A percentile compares a stretch with the other conserved stretches of the same genome.
phyloP scores from a whole-genome alignment of 2,329 filamentous ascomycete genomes.

The Blastomyces silverae region DNA sequence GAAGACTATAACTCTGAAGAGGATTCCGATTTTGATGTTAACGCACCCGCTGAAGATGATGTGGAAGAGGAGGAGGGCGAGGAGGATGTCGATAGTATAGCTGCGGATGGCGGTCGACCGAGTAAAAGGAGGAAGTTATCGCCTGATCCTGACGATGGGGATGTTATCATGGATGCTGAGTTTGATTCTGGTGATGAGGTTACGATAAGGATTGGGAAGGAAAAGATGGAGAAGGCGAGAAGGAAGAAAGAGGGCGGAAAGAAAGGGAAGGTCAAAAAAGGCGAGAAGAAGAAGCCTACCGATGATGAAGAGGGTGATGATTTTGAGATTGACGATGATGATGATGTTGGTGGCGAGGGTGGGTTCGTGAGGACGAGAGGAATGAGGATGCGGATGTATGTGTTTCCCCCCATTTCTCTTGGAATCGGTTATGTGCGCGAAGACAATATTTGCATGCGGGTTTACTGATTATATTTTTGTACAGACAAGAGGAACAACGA shows the following conservation, averaged over 20 bases:
- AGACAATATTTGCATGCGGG: constrained; percentile 1
- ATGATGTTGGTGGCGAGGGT: constrained; percentile 43
- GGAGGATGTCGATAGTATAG: constrained; percentile 29
- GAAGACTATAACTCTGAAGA: constrained; percentile 40
- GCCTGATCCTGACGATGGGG: constrained; percentile 23
- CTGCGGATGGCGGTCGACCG: constrained; percentile 29
- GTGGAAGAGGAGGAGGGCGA: constrained; percentile 22
- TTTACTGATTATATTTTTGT: constrained; percentile 13
- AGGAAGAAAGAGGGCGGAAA: constrained; percentile 42
- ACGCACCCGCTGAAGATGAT: constrained; percentile 29
- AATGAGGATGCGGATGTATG: constrained; percentile 46
- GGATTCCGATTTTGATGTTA: constrained; percentile 42
- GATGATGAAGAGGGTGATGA: constrained; percentile 34
- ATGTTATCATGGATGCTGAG: constrained; percentile 30
- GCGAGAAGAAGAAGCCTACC: constrained; percentile 28
- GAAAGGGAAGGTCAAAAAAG: constrained; percentile 33
- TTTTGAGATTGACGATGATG: constrained; percentile 26
- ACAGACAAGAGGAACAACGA: constrained; percentile 42
- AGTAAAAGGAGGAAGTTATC: constrained; percentile 36
- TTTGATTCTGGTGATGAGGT: constrained; percentile 53
- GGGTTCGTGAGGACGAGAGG: constrained; percentile 50
- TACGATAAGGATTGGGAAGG: constrained; percentile 47
- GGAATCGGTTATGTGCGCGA: neutral
- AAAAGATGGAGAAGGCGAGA: constrained; percentile 37
- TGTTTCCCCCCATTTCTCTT: constrained; percentile 10